A percentile compares a stretch with the other conserved stretches of the same genome.
Evolutionary conservation across 768 basidiomycete genomes (phyloP).

Genomic region (Calocera viscosa): DNA sequence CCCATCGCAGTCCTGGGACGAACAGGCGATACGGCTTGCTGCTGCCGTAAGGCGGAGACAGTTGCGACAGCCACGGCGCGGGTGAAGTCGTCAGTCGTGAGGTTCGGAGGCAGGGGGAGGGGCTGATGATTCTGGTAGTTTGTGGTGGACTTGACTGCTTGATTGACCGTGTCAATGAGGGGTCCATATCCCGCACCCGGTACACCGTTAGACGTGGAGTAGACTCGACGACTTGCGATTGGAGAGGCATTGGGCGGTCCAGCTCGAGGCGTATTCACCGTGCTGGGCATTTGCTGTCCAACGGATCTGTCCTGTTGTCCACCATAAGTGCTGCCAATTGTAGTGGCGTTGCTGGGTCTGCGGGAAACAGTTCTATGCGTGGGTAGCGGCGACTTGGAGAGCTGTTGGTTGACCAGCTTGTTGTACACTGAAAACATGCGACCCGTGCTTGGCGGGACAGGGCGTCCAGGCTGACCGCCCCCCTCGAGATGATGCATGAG

Average conservation of each 20-base stretch:
- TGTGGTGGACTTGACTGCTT: conserved; percentile 50
- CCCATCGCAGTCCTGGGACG: conserved; percentile 32
- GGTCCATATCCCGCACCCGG: conserved; percentile 35
- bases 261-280: conserved; percentile 1
- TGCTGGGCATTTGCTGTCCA: neutral
- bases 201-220: conserved; percentile 1
- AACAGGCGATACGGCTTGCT: conserved; percentile 44
- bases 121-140: conserved; percentile 28
- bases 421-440: conserved; percentile 1
- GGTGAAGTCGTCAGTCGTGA: conserved; percentile 82
- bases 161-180: conserved; percentile 64
- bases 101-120: conserved; percentile 46
- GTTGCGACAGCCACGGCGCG: conserved; percentile 89
- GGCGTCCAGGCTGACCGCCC: conserved; percentile 34
- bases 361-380: neutral
- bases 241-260: conserved; percentile 13
- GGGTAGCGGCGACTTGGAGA: neutral
- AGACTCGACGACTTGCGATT: conserved; percentile 14
- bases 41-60: conserved; percentile 76
- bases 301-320: neutral
- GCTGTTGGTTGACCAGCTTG: conserved; percentile 5
- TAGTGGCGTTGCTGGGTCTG: neutral
- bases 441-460: conserved; percentile 9
- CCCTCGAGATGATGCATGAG: conserved; percentile 57
- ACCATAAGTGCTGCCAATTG: neutral